A percentile compares a stretch with the other conserved stretches of the same genome.
These are phyloP conservation scores for Tylopilus orsonianus DNA, from an alignment of 1,284 basidiomycete genomes.

Conservation along the genomic window DNA sequence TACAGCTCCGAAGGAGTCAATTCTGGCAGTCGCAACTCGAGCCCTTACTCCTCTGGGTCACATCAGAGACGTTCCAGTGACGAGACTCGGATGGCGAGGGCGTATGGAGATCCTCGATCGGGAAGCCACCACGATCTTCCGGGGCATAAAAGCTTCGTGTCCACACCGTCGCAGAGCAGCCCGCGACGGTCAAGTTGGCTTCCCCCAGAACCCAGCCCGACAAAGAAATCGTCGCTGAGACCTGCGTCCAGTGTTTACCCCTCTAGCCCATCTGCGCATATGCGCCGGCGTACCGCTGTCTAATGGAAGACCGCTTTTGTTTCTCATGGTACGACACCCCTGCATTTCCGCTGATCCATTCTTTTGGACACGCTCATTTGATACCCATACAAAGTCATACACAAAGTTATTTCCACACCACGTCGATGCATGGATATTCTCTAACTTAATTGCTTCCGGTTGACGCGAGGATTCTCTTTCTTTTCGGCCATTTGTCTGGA, in stretches of 20 bases:
- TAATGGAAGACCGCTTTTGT: constrained; percentile 20
- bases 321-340: constrained; percentile 1
- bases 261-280: constrained; percentile 11
- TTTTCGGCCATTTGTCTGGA: constrained; percentile 21
- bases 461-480: constrained; percentile 8
- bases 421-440: constrained; percentile 27
- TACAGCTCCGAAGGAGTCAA: constrained; percentile 27
- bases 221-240: constrained; percentile 15
- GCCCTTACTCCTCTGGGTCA: constrained; percentile 18
- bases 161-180: constrained; percentile 11
- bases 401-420: constrained; percentile 14
- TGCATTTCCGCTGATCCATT: constrained; percentile 16
- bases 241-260: constrained; percentile 21
- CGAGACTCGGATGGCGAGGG: constrained; percentile 21
- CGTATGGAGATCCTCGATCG: constrained; percentile 12
- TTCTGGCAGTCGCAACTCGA: constrained; percentile 20
- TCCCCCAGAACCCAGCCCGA: constrained; percentile 15
- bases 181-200: constrained; percentile 30
- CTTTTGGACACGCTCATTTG: constrained; percentile 31
- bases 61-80: constrained; percentile 35
- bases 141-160: constrained; percentile 8
- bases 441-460: constrained; percentile 20
- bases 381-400: constrained; percentile 28
- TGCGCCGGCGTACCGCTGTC: constrained; percentile 22
- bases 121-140: constrained; percentile 22